phyloP scores from a whole-genome alignment of 2,329 filamentous ascomycete species.

The Aspergillus neoniger region DNA sequence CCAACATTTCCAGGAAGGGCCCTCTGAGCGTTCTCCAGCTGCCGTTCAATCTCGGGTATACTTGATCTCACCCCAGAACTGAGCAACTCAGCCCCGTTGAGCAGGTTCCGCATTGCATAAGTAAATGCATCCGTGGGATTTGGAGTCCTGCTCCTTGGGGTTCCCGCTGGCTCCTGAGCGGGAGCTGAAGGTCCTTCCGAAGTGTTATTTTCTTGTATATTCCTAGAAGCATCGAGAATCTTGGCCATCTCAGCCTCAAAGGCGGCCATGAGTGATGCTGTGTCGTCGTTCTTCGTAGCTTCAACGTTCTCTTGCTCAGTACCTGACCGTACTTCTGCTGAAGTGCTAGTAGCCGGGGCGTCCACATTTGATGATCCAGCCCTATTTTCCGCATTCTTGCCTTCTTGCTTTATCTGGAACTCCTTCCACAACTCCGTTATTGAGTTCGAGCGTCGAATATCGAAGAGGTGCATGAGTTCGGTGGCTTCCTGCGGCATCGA shows the following conservation, averaged over 20 bases:
- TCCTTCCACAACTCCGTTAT: slow-evolving; percentile 43
- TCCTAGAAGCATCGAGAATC: slow-evolving; percentile 30
- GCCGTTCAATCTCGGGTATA: slow-evolving; percentile 42
- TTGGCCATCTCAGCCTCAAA: slow-evolving; percentile 44
- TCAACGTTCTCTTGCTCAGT: slow-evolving; percentile 15
- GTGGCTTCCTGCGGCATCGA: slow-evolving; percentile 15
- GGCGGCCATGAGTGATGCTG: slow-evolving; percentile 39
- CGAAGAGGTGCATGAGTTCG: slow-evolving; percentile 48
- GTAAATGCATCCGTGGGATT: slow-evolving; percentile 36
- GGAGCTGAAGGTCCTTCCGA: slow-evolving; percentile 13
- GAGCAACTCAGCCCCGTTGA: slow-evolving; percentile 38
- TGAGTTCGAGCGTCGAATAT: slow-evolving; percentile 45
- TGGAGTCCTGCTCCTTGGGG: slow-evolving; percentile 18
- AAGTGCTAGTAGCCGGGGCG: neutral
- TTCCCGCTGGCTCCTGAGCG: slow-evolving; percentile 14
- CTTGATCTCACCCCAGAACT: slow-evolving; percentile 39
- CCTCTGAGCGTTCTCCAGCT: slow-evolving; percentile 37
- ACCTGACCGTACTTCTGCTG: slow-evolving; percentile 8
- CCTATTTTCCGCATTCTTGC: neutral
- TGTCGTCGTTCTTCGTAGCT: slow-evolving; percentile 22
- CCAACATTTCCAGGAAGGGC: slow-evolving; percentile 41
- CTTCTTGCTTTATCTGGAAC: slow-evolving; percentile 26
- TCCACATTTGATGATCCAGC: slow-evolving; percentile 1
- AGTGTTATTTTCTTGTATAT: slow-evolving; percentile 12
- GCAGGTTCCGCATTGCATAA: slow-evolving; percentile 36